phyloP scores from a whole-genome alignment of 768 basidiomycete genomes.

The Dacryopinax spathularia region DNA sequence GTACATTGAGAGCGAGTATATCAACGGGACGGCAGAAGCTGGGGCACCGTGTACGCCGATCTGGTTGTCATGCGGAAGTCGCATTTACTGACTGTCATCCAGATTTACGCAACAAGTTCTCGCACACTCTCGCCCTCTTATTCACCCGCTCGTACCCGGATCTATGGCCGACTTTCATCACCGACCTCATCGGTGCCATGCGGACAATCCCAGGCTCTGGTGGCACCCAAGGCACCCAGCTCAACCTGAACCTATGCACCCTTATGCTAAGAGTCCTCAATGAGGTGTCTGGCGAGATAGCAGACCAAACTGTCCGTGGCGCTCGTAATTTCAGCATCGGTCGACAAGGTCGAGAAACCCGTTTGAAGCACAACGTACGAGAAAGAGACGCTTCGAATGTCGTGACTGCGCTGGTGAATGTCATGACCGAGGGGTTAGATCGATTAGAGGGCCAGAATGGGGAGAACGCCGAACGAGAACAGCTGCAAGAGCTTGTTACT shows the following conservation, averaged over 20 bases:
- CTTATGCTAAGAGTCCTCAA: constrained; percentile 83
- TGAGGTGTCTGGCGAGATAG: constrained; percentile 95
- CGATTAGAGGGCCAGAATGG: constrained; percentile 28
- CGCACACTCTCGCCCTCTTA: constrained; percentile 75
- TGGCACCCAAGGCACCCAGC: constrained; percentile 13
- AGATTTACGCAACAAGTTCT: constrained; percentile 93
- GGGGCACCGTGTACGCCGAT: constrained; percentile 70
- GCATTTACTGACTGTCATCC: constrained; percentile 10
- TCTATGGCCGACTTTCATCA: constrained; percentile 77
- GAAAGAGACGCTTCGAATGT: constrained; percentile 70
- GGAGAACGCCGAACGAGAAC: constrained; percentile 36
- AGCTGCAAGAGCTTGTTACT: constrained; percentile 68
- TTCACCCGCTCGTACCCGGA: constrained; percentile 77
- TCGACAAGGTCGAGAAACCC: constrained; percentile 66
- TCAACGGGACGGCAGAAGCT: constrained; percentile 69
- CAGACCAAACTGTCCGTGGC: constrained; percentile 83
- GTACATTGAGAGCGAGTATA: constrained; percentile 81
- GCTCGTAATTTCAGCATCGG: constrained; percentile 57
- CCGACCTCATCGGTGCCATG: constrained; percentile 60
- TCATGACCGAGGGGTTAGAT: constrained; percentile 48
- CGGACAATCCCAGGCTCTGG: constrained; percentile 19
- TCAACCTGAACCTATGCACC: constrained; percentile 74
- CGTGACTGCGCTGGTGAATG: constrained; percentile 74
- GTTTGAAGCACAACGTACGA: constrained; percentile 78
- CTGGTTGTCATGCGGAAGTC: constrained; percentile 10